These are phyloP conservation scores for Penicillium sp. DNA, from an alignment of 2,329 filamentous ascomycete species.

Conservation along the genomic window DNA sequence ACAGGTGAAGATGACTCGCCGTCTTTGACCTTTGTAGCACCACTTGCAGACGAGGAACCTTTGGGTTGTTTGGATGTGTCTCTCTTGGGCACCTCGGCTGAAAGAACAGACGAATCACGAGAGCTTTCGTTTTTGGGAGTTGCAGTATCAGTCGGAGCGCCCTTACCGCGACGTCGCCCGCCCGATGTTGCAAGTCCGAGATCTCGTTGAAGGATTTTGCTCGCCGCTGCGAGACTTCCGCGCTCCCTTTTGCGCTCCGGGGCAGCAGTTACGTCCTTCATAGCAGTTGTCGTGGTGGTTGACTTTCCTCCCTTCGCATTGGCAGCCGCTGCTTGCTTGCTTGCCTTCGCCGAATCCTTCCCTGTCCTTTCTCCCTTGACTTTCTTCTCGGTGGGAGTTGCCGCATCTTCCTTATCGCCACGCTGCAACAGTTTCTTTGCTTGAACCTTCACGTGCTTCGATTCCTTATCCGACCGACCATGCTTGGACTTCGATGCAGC, in stretches of 20 bases:
- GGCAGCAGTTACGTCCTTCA: slow-evolving; percentile 27
- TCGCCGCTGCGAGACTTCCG: slow-evolving; percentile 51
- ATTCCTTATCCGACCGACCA: slow-evolving; percentile 39
- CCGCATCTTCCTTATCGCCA: slow-evolving; percentile 32
- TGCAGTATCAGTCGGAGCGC: slow-evolving; percentile 23
- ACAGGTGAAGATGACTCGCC: slow-evolving; percentile 24
- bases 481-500: slow-evolving; percentile 43
- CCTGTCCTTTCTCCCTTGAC: slow-evolving; percentile 53
- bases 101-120: slow-evolving; percentile 12
- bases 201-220: slow-evolving; percentile 60
- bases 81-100: slow-evolving; percentile 21
- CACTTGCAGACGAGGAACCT: slow-evolving; percentile 12
- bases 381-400: slow-evolving; percentile 37
- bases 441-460: slow-evolving; percentile 41
- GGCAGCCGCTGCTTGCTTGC: slow-evolving; percentile 35
- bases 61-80: slow-evolving; percentile 23
- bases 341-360: slow-evolving; percentile 60
- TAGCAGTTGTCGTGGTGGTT: slow-evolving; percentile 26
- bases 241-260: slow-evolving; percentile 53
- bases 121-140: slow-evolving; percentile 24
- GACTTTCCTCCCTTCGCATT: slow-evolving; percentile 39
- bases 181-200: slow-evolving; percentile 51
- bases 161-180: slow-evolving; percentile 42
- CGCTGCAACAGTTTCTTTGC: slow-evolving; percentile 43
- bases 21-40: slow-evolving; percentile 20